A percentile compares a stretch with the other conserved stretches of the same genome.
phyloP scores from a whole-genome alignment of 2,329 filamentous ascomycete genomes.

The Neoascochyta sp. region DNA sequence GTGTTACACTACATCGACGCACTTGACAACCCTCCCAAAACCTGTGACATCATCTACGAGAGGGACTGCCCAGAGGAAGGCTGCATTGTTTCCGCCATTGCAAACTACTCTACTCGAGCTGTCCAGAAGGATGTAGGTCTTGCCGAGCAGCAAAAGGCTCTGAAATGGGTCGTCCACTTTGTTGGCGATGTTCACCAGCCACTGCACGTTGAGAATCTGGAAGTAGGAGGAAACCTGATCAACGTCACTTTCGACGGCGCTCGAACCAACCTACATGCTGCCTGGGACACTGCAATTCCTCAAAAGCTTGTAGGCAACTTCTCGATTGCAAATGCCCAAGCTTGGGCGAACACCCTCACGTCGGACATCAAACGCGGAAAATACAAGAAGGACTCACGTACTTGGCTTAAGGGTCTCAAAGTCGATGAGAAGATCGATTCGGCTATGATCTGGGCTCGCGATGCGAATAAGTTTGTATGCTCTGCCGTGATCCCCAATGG shows the following conservation, averaged over 20 bases:
- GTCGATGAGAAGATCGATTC: constrained; percentile 34
- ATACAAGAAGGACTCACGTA: constrained; percentile 29
- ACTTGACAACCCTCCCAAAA: constrained; percentile 45
- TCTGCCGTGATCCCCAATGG: constrained; percentile 41
- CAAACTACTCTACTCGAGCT: constrained; percentile 46
- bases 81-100: constrained; percentile 53
- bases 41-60: constrained; percentile 49
- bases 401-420: constrained; percentile 40
- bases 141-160: constrained; percentile 41
- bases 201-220: constrained; percentile 54
- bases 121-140: constrained; percentile 26
- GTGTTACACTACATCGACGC: constrained; percentile 53
- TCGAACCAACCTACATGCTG: constrained; percentile 43
- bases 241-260: constrained; percentile 43
- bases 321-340: constrained; percentile 35
- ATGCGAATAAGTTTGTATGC: constrained; percentile 45
- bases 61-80: constrained; percentile 51
- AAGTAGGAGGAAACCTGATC: constrained; percentile 45
- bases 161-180: constrained; percentile 52
- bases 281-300: constrained; percentile 46
- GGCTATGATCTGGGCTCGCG: constrained; percentile 43
- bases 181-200: constrained; percentile 74
- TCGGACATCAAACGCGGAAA: constrained; percentile 39
- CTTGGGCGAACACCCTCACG: constrained; percentile 40
- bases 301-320: constrained; percentile 43